Evolutionary conservation across 2,329 filamentous ascomycete species (phyloP), one percentile per base, ranked within the genome.

Genomic region (Colletotrichum echinochloae): DNA sequence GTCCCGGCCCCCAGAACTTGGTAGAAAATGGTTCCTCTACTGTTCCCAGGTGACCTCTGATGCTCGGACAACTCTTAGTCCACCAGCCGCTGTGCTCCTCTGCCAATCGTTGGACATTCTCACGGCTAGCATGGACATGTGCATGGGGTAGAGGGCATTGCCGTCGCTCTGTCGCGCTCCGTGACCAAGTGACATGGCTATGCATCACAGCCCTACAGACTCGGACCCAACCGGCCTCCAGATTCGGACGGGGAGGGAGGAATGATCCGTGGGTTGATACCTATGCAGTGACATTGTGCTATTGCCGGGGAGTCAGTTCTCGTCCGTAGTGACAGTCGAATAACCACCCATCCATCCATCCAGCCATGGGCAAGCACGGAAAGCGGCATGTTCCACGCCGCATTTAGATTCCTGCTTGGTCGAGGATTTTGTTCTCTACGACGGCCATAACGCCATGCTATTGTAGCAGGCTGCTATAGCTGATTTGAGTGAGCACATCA

Each of bases 1-100:
- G 44, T 44, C 26, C 41, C 23, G 51, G 7, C 51, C 5, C 39
- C 35, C 23, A 41, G 49, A 51, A 59, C 9, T 28, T 28, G 11
- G 16, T 37, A 35, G 44, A 5, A n/a, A n/a, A 60, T 20, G 26
- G 28, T 41, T 60, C 30, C 54, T 49, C 20, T 48, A 23, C 44
- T 44, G 16, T 39, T 48, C n/a, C 11, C 33, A 41, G 3, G 20
- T 55, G 33, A 30, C 20, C 39, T 39, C 20, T 30, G 33, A 41
- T 33, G 62, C 48, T 48, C 33, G 14, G 62, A 37, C 48, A 41
- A 30, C 30, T n/a, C 44, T 55, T 20, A 49, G n/a, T 46, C 46
- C 20, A 37, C 46, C 54, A 60, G 44, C 39, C 9, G 28, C 48
- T 35, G 33, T 26, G 26, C 33, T 60, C 33, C 26, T 62, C n/a